Evolutionary conservation across 2,329 filamentous ascomycete genomes (phyloP).

Genomic region (Phyllosticta paracitricarpa): DNA sequence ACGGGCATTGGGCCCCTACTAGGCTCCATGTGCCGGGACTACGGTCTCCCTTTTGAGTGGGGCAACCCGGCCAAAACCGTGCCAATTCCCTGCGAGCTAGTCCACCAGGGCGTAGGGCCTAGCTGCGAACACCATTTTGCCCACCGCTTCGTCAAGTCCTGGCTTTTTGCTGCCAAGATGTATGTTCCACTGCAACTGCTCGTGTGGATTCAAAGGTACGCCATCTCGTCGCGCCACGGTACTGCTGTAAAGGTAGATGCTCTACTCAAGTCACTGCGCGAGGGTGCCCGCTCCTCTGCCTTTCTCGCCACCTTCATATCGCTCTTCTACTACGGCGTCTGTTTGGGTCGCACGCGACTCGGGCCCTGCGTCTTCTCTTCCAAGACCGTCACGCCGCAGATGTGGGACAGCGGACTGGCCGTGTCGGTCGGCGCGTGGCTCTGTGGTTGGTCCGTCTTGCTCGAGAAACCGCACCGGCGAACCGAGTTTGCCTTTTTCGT

Average conservation of each 20-base stretch:
- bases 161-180: conserved; percentile 63
- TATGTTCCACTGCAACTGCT: conserved; percentile 64
- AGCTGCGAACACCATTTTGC: conserved; percentile 65
- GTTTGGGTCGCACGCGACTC: conserved; percentile 61
- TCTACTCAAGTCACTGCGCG: conserved; percentile 43
- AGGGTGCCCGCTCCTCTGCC: conserved; percentile 59
- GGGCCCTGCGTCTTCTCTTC: conserved; percentile 59
- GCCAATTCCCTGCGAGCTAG: conserved; percentile 73
- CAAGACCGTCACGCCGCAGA: conserved; percentile 41
- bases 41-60: conserved; percentile 57
- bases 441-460: conserved; percentile 73
- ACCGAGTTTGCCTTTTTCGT: conserved; percentile 76
- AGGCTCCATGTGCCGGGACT: conserved; percentile 61
- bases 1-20: conserved; percentile 61
- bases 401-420: conserved; percentile 56
- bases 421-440: conserved; percentile 61
- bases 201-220: conserved; percentile 13
- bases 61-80: conserved; percentile 60
- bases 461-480: conserved; percentile 55
- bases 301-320: conserved; percentile 71
- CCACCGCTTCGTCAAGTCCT: conserved; percentile 57
- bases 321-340: conserved; percentile 78
- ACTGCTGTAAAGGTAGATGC: conserved; percentile 19
- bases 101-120: conserved; percentile 67
- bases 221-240: conserved; percentile 1